phyloP scores from a whole-genome alignment of 345 rosid species.

The Melaleuca alternifolia region DNA sequence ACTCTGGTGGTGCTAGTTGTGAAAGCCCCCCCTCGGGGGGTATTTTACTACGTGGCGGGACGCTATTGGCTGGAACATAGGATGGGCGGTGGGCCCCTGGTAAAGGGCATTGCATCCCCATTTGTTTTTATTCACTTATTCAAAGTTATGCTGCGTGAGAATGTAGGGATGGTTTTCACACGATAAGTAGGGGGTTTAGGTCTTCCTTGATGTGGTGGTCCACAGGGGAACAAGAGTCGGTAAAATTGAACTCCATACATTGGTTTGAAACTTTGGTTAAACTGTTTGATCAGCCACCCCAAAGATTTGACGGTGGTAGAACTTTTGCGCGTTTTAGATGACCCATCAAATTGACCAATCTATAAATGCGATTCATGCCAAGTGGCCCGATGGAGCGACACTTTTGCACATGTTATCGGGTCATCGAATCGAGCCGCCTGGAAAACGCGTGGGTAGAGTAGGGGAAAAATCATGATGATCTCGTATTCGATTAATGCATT shows the following conservation, averaged over 20 bases:
- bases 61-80: neutral
- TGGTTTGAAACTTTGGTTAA: neutral
- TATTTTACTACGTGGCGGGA: neutral
- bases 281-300: neutral
- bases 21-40: neutral
- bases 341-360: neutral
- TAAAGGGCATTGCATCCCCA: neutral
- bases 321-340: neutral
- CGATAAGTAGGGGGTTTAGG: neutral
- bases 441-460: no score
- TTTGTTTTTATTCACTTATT: neutral
- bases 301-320: neutral
- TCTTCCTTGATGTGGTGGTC: neutral
- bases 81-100: neutral
- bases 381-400: accelerated
- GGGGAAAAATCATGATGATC: no score
- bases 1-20: neutral
- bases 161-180: neutral
- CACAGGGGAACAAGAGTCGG: neutral
- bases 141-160: neutral
- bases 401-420: neutral
- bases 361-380: neutral
- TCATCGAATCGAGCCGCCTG: accelerated
- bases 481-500: no score
- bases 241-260: neutral